Evolutionary conservation across 2,329 filamentous ascomycete species (phyloP), one percentile per base, ranked within the genome.

Genomic region (Phialemoniopsis sp.): DNA sequence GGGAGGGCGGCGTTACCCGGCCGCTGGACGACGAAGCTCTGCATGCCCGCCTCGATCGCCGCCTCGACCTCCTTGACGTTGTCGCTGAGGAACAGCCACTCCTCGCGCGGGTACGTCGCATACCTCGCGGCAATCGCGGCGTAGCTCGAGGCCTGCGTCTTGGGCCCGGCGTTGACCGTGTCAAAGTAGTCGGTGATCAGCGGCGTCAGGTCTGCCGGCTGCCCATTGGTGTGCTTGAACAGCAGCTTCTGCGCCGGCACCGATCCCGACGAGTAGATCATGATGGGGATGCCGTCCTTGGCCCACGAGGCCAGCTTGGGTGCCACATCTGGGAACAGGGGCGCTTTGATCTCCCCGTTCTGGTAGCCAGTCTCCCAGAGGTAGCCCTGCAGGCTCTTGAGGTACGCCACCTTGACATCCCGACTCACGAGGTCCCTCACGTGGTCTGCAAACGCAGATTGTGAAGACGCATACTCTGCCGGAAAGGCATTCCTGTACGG

Each of bases 221-320:
- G 63, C 8, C 75, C 70, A 46, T 76, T 67, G 32, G 78, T 82
- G 55, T 89, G 79, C 44, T 73, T 70, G 62, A 91, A 91, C 46
- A 91, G 73, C 45, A 91, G 68, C 63, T 89, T 87, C 69, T 93
- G 87, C 13, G 87, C 87, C 15, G 82, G 73, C 6, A 91, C 83
- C 16, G 85, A 89, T 26, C 87, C 87, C 12, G 85, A 89, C 4
- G 85, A 89, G 66, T 90, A 93, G 55, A 93, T 90, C 51, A 85
- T 78, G 47, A 90, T 72, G 43, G 68, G 68, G 45, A 78, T 66
- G 18, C 73, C 74, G 21, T 67, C 59, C 13, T 62, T 57, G 39
- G 73, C 69, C 78, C 85, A 89, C 32, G 64, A 51, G 38, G 67
- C 61, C 46, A 89, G 67, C 46, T 74, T 73, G 8, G 78, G 72